Percentiles rank a stretch among this genome's conserved stretches.
Conservation (phyloP, 352 stramenopile genomes). For the Pythium scleroteichum region DNA sequence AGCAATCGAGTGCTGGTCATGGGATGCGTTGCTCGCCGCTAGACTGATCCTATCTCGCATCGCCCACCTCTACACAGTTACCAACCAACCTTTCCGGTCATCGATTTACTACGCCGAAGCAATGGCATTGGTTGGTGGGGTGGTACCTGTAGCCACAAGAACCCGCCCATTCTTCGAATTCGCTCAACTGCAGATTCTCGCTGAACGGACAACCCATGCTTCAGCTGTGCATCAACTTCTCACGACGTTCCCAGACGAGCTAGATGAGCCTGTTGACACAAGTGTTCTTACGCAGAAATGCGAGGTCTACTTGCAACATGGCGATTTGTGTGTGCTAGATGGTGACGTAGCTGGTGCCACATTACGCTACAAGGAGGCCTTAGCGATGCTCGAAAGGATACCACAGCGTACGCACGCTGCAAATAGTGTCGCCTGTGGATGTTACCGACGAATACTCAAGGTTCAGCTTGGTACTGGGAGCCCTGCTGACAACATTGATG, state of each 20-base stretch:
- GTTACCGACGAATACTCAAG: conserved; percentile 50
- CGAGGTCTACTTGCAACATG: conserved; percentile 21
- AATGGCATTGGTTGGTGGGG: conserved; percentile 66
- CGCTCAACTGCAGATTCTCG: conserved; percentile 58
- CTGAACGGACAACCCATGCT: conserved; percentile 44
- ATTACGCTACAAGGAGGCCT: conserved; percentile 4
- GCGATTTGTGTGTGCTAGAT: conserved; percentile 20
- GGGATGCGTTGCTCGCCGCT: conserved; percentile 57
- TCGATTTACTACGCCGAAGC: conserved; percentile 60
- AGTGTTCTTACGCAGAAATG: conserved; percentile 21
- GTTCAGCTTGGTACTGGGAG: conserved; percentile 29
- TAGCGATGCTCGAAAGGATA: conserved; percentile 1
- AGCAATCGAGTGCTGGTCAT: conserved; percentile 70
- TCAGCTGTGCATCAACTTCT: conserved; percentile 50
- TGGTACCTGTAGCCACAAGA: conserved; percentile 56
- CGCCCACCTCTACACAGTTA: conserved; percentile 50
- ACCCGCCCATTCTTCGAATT: conserved; percentile 65
- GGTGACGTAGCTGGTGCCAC: not conserved
- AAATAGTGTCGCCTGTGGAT: conserved; percentile 31
- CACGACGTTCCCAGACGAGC: conserved; percentile 1
- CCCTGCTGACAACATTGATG: conserved; percentile 31
- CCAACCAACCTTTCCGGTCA: conserved; percentile 58
- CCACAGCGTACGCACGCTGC: conserved; percentile 8
- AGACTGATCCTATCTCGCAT: conserved; percentile 68
- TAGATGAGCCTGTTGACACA: not conserved